Base-by-base conservation (phyloP, 2,329 filamentous ascomycete genomes). In the Phialemoniopsis sp. region DNA sequence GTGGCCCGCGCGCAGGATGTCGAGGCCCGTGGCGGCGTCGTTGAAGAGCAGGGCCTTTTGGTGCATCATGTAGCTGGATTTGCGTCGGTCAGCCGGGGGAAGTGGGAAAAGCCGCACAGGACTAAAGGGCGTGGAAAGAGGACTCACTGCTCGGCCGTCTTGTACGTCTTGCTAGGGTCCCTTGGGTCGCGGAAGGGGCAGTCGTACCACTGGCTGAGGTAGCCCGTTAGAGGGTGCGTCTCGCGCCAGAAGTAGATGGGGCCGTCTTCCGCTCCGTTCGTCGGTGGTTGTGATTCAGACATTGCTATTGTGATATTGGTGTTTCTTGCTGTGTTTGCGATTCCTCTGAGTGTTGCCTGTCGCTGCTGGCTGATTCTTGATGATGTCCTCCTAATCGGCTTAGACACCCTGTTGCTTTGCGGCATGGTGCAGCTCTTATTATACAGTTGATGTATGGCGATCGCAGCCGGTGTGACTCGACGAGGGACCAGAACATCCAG, bases 151-250 rank as follows among this genome's bases (percentile, higher is more conserved):
- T 78, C 73, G 1, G 72, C 70, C 3, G 71, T 73, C n/a, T 57
- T 55, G 50, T 72, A 78, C 12, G 64, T 56, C 29, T 59, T 58
- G 6, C 48, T 47, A 4, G 54, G 48, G 36, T 59, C 56, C 3
- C 54, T 41, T 5, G 63, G 60, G 38, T 66, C 63, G 29, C 41
- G 60, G 49, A 81, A 84, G 3, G 66, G 58, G 14, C 62, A 68
- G 37, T 60, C 50, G 51, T 76, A 80, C 79, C 79, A 85, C 58
- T 85, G 80, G 1, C 72, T 78, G n/a, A 85, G 65, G 58, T 70
- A 81, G 31, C 76, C 78, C 26, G 70, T 62, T 3, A 59, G 53
- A 1, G 59, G 47, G 41, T 77, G 66, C 13, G 63, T 64, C 34
- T 70, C 67, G 18, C 62, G 58, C 67, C 67, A 76, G 51, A 75